A percentile compares a stretch with the other conserved stretches of the same genome.
These are phyloP conservation scores for Cladophialophora yegresii DNA, from an alignment of 2,329 filamentous ascomycete genomes.

Conservation along the genomic window DNA sequence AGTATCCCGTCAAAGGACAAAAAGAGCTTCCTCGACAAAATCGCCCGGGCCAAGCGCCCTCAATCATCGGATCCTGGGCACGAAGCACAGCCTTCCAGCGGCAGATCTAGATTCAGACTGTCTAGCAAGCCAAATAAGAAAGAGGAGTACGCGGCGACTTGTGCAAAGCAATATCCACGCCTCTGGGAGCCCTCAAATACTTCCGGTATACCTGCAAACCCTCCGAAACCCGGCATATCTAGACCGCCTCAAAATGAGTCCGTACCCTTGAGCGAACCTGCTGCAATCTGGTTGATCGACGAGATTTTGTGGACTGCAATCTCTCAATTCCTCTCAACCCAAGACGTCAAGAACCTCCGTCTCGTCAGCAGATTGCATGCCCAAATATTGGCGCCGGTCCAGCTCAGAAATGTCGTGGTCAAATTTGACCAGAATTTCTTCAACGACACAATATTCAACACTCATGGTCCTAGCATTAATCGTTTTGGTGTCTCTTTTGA, in stretches of 20 bases:
- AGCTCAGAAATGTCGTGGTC: conserved; percentile 66
- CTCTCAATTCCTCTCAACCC: conserved; percentile 56
- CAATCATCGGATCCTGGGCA: neutral
- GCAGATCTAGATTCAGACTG: conserved; percentile 1
- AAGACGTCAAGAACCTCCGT: conserved; percentile 62
- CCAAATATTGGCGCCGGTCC: conserved; percentile 56
- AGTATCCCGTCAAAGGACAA: conserved; percentile 19
- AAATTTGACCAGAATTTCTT: conserved; percentile 66
- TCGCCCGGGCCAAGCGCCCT: neutral
- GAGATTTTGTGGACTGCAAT: conserved; percentile 65
- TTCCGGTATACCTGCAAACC: neutral
- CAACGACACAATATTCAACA: conserved; percentile 58
- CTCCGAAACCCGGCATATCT: neutral
- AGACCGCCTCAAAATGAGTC: neutral
- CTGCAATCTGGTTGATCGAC: conserved; percentile 48
- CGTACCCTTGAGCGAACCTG: neutral
- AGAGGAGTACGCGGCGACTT: neutral
- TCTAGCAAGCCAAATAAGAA: neutral
- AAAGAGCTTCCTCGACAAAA: conserved; percentile 14
- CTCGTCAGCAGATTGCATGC: conserved; percentile 64
- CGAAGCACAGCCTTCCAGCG: neutral
- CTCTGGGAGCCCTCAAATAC: conserved; percentile 2
- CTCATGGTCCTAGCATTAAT: conserved; percentile 62
- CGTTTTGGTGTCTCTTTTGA: conserved; percentile 70
- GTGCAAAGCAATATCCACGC: conserved; percentile 1